These are phyloP conservation scores for Aspergillus intermedius DNA, from an alignment of 2,329 filamentous ascomycete genomes.

Conservation along the genomic window DNA sequence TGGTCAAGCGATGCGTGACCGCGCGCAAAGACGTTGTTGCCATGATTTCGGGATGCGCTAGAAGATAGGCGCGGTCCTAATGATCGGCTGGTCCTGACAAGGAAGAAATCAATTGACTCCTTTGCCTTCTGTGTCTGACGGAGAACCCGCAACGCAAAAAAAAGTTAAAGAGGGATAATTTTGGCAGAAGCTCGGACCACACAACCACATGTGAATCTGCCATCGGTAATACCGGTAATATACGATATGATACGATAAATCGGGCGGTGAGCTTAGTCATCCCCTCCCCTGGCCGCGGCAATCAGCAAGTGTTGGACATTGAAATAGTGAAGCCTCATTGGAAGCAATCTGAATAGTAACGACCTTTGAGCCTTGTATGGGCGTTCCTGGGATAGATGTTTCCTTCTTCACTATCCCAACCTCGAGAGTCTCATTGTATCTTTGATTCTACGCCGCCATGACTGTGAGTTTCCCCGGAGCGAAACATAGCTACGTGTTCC, in stretches of 20 bases:
- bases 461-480: constrained; percentile 11
- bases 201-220: constrained; percentile 12
- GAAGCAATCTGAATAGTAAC: constrained; percentile 2
- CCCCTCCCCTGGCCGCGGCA: constrained; percentile 20
- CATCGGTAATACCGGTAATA: constrained; percentile 15
- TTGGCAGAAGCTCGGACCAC: constrained; percentile 21
- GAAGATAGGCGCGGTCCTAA: no score
- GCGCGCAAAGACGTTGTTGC: constrained; percentile 35
- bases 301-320: constrained; percentile 7
- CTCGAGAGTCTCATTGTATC: constrained; percentile 8
- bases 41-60: constrained; percentile 9
- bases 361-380: constrained; percentile 14
- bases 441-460: constrained; percentile 12
- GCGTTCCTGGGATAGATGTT: constrained; percentile 11
- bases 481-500: constrained; percentile 2
- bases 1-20: constrained; percentile 52
- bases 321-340: neutral
- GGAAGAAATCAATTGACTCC: constrained; percentile 1
- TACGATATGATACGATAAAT: constrained; percentile 15
- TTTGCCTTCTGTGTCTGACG: no score
- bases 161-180: neutral
- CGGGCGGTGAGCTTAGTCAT: constrained; percentile 3
- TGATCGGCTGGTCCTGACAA: constrained; percentile 1
- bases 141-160: constrained; percentile 1
- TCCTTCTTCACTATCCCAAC: constrained; percentile 8